A percentile compares a stretch with the other conserved stretches of the same genome.
phyloP scores from a whole-genome alignment of 2,329 filamentous ascomycete genomes.

The Venturia pyrina region DNA sequence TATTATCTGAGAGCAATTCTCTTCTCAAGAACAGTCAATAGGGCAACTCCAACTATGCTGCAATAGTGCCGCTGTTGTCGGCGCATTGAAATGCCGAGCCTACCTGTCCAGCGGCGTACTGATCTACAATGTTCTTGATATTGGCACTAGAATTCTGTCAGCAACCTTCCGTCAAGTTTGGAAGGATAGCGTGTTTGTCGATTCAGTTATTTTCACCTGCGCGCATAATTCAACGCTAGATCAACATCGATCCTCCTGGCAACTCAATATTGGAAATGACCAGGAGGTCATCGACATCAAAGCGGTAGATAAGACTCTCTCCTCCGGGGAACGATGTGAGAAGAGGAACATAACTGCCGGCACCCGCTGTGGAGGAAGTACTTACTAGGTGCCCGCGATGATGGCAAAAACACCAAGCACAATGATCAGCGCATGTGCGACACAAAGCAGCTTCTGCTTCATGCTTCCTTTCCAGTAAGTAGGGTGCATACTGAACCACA shows the following conservation, averaged over 20 bases:
- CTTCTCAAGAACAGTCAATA: too few species aligned
- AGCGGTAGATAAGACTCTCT: too few species aligned
- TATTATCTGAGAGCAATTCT: too few species aligned
- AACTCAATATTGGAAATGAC: too few species aligned
- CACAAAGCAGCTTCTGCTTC: not conserved
- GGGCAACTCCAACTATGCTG: too few species aligned
- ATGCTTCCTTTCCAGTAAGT: not conserved
- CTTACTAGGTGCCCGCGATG: not conserved
- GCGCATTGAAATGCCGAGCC: conserved; percentile 4
- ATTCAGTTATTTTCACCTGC: too few species aligned
- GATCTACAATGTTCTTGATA: not conserved
- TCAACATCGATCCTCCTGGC: too few species aligned
- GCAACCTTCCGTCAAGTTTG: not conserved
- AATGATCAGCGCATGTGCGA: conserved; percentile 2
- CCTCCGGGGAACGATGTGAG: too few species aligned
- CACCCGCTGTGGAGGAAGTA: not conserved
- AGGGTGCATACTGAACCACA: not conserved
- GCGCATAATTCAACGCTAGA: too few species aligned
- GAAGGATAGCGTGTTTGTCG: too few species aligned
- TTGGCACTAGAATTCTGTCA: not conserved
- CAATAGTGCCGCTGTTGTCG: conserved; percentile 3
- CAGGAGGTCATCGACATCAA: too few species aligned
- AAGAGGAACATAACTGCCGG: too few species aligned
- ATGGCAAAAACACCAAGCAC: conserved; percentile 2
- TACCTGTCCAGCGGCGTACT: not conserved